Conservation (phyloP, 1,284 basidiomycete species). For the Neonothopanus nambi region DNA sequence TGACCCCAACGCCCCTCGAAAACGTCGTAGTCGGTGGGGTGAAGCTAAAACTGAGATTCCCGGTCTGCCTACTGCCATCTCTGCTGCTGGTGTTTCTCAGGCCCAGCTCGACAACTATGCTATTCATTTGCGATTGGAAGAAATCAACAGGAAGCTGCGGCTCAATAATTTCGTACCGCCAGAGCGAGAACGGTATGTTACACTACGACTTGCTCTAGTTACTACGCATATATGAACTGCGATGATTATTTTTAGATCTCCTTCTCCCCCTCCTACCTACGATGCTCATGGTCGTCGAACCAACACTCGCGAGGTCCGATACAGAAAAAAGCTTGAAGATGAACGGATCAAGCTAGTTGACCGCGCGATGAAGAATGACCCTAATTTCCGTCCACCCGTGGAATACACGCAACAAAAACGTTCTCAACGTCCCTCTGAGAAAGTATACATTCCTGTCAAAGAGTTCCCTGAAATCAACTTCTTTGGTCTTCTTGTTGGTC, state of each 20-base stretch:
- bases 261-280: slow-evolving; percentile 96
- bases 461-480: slow-evolving; percentile 99
- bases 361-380: slow-evolving; percentile 95
- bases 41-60: slow-evolving; percentile 87
- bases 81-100: slow-evolving; percentile 87
- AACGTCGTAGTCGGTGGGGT: slow-evolving; percentile 95
- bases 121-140: slow-evolving; percentile 92
- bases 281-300: slow-evolving; percentile 96
- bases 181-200: slow-evolving; percentile 87
- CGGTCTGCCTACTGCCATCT: slow-evolving; percentile 90
- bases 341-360: slow-evolving; percentile 94
- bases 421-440: slow-evolving; percentile 89
- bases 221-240: slow-evolving; percentile 25
- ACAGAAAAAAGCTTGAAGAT: slow-evolving; percentile 97
- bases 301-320: slow-evolving; percentile 97
- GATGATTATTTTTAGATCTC: slow-evolving; percentile 62
- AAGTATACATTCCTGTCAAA: slow-evolving; percentile 99
- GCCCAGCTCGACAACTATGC: slow-evolving; percentile 95
- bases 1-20: slow-evolving; percentile 82
- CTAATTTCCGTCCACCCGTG: slow-evolving; percentile 93
- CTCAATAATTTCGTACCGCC: slow-evolving; percentile 96
- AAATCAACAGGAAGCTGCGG: slow-evolving; percentile 93
- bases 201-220: slow-evolving; percentile 10
- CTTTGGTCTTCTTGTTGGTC: slow-evolving; percentile 97
- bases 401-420: slow-evolving; percentile 95